Percentiles rank a stretch among this genome's conserved stretches.
These are phyloP conservation scores for Alternaria sp. DNA, from an alignment of 2,329 filamentous ascomycete species.

Conservation along the genomic window DNA sequence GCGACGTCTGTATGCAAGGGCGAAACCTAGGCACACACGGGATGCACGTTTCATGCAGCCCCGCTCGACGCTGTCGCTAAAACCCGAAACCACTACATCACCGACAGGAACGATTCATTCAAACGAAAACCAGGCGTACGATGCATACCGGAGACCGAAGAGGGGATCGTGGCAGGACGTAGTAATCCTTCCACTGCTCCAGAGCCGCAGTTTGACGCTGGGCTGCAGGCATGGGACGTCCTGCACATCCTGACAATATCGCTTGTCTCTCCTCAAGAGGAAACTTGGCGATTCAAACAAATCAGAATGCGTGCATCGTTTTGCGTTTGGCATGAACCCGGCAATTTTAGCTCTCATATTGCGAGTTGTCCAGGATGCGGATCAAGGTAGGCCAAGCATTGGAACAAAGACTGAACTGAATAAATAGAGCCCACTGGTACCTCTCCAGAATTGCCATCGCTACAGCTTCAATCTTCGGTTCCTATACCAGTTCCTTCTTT, in stretches of 20 bases:
- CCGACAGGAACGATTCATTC: slow-evolving; percentile 13
- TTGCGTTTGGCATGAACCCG: slow-evolving; percentile 30
- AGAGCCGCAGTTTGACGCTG: slow-evolving; percentile 23
- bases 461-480: slow-evolving; percentile 38
- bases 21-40: slow-evolving; percentile 24
- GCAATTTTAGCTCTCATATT: slow-evolving; percentile 20
- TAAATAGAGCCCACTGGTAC: slow-evolving; percentile 34
- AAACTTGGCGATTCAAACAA: slow-evolving; percentile 23
- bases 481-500: slow-evolving; percentile 43
- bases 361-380: slow-evolving; percentile 6
- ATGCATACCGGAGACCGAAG: slow-evolving; percentile 11
- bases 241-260: slow-evolving; percentile 35
- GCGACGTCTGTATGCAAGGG: slow-evolving; percentile 24
- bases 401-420: slow-evolving; percentile 16
- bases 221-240: slow-evolving; percentile 28
- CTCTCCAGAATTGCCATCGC: slow-evolving; percentile 30
- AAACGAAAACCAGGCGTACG: slow-evolving; percentile 13
- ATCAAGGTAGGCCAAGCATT: background rate
- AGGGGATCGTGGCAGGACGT: slow-evolving; percentile 18
- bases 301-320: slow-evolving; percentile 19
- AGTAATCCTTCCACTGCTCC: slow-evolving; percentile 17
- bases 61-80: slow-evolving; percentile 19
- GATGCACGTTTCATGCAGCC: slow-evolving; percentile 34
- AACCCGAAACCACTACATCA: slow-evolving; percentile 18
- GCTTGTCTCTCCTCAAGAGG: slow-evolving; percentile 30